Conservation (phyloP, 2,329 filamentous ascomycete species). For the Pyricularia sp. region DNA sequence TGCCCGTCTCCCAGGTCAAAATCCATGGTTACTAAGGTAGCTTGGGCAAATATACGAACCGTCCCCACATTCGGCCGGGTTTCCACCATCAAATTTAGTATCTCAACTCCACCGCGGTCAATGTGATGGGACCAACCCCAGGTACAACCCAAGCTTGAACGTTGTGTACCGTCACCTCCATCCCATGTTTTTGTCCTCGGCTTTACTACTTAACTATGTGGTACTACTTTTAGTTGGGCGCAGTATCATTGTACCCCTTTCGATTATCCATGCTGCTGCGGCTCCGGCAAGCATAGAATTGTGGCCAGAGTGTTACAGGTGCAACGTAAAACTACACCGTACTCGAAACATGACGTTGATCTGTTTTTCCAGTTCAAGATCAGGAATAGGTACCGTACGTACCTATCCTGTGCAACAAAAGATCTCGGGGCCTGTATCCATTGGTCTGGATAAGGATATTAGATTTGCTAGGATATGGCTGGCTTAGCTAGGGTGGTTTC, state of each 20-base stretch:
- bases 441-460: background rate
- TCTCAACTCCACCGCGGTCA: background rate
- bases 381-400: background rate
- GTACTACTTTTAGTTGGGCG: background rate
- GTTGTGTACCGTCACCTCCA: background rate
- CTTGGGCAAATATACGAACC: background rate
- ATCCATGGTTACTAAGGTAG: background rate
- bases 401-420: background rate
- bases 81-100: constrained; percentile 1
- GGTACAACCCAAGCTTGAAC: background rate
- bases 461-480: background rate
- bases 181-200: background rate
- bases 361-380: background rate
- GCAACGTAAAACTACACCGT: background rate
- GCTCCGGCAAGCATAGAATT: background rate
- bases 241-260: background rate
- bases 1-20: background rate
- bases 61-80: background rate
- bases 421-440: background rate
- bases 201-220: background rate
- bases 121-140: background rate
- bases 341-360: background rate
- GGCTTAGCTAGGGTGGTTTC: background rate
- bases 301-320: background rate
- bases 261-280: background rate